Conservation (phyloP, 2,329 filamentous ascomycete species). For the Aspergillus carbonarius region DNA sequence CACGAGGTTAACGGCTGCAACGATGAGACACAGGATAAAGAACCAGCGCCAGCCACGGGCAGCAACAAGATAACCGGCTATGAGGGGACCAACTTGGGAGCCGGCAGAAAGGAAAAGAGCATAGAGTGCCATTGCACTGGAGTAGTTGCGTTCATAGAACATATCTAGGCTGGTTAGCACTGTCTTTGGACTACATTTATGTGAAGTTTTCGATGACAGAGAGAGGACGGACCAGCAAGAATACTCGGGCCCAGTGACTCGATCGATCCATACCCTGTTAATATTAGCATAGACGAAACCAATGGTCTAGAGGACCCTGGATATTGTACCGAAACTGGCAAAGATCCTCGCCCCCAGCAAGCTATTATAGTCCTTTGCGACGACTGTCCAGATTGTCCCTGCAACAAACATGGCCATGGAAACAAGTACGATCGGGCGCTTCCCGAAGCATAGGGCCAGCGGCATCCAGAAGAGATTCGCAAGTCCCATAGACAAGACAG, state of each 20-base stretch:
- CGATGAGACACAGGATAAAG: constrained; percentile 36
- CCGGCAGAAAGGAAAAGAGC: constrained; percentile 34
- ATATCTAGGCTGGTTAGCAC: constrained; percentile 23
- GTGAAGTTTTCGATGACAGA: neutral
- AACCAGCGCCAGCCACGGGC: constrained; percentile 41
- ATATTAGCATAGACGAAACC: neutral
- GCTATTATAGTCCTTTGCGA: constrained; percentile 31
- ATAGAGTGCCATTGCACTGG: constrained; percentile 36
- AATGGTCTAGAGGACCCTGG: neutral
- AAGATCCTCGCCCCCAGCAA: constrained; percentile 35
- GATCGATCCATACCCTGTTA: constrained; percentile 25
- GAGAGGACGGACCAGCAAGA: constrained; percentile 25
- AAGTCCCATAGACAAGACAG: constrained; percentile 28
- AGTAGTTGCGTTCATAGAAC: constrained; percentile 28
- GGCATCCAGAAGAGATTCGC: constrained; percentile 39
- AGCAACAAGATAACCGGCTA: constrained; percentile 35
- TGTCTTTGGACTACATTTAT: neutral
- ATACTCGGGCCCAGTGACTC: constrained; percentile 37
- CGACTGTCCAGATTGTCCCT: constrained; percentile 33
- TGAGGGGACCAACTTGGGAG: constrained; percentile 36
- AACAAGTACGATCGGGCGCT: constrained; percentile 34
- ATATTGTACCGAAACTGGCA: constrained; percentile 28
- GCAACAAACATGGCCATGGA: constrained; percentile 33
- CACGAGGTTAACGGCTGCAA: constrained; percentile 31
- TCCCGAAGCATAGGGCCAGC: constrained; percentile 38